phyloP scores from a whole-genome alignment of 768 basidiomycete genomes.

The Collybia nuda region DNA sequence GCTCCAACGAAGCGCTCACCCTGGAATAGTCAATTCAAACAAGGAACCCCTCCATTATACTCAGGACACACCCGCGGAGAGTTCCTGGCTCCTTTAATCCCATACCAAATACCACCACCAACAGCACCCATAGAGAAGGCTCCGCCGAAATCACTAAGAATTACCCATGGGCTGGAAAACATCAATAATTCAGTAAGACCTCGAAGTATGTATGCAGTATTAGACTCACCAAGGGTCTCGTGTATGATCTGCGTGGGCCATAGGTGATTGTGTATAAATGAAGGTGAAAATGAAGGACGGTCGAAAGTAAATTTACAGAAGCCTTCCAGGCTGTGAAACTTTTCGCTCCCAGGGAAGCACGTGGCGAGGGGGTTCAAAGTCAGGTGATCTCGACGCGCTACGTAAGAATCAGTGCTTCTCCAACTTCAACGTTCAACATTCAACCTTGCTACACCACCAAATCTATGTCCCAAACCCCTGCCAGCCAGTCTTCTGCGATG shows the following conservation, averaged over 20 bases:
- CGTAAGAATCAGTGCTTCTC: conserved; percentile 14
- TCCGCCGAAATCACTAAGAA: conserved; percentile 97
- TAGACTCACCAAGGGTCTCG: conserved; percentile 81
- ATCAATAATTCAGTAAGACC: neutral
- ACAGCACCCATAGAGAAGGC: conserved; percentile 98
- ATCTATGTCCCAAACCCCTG: neutral
- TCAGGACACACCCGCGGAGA: conserved; percentile 75
- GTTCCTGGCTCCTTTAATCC: conserved; percentile 96
- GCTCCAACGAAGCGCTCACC: conserved; percentile 95
- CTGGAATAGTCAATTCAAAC: conserved; percentile 34
- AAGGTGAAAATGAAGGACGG: conserved; percentile 11
- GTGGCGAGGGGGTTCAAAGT: conserved; percentile 12
- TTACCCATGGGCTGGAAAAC: conserved; percentile 86
- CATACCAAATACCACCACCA: conserved; percentile 98
- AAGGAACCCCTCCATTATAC: neutral
- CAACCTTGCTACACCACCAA: too few species aligned
- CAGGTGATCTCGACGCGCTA: conserved; percentile 34
- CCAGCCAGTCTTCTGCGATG: conserved; percentile 28
- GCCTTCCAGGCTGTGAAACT: conserved; percentile 23
- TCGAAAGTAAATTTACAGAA: conserved; percentile 8
- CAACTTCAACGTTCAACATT: too few species aligned
- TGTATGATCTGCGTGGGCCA: conserved; percentile 92
- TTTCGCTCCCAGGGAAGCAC: conserved; percentile 25
- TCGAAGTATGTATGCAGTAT: neutral
- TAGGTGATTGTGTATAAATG: conserved; percentile 27